Evolutionary conservation across 345 rosid species (phyloP), one percentile per base, ranked within the genome.

Genomic region (Populus euphratica): DNA sequence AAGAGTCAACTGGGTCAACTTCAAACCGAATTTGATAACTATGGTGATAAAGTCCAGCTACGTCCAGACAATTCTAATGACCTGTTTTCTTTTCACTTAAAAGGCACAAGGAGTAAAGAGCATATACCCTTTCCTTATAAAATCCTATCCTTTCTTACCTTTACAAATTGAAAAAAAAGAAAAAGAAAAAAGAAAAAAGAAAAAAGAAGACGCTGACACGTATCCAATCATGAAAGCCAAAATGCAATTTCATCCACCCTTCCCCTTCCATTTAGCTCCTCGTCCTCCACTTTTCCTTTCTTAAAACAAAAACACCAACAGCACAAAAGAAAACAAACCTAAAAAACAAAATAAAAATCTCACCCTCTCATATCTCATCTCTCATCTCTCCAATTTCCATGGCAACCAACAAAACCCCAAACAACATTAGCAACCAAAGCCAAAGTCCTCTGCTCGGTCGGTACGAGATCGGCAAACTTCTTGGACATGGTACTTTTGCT

Each of bases 401-500:
- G 80, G 70, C 76, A 6, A 12, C 75, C 49, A 56, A 33, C 73
- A 69, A 76, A 38, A 61, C 20, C 16, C 27, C 59, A 20, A 6
- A 23, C 69, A 70, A n/a, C 11, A 27, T 3, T 13, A 77, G 18
- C 5, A 59, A 3, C 64, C 64, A 59, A 4, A 59, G 29, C 43
- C 82, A 79, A 69, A 35, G 66, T 12, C 78, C 75, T 23, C 78
- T 79, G 21, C 69, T 79, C 1, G 82, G 78, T 31, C 74, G 82
- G 50, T 79, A 79, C 67, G 82, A 79, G 78, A 69, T 79, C 54
- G 82, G 82, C 5, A 79, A 74, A 44, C 78, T 79, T 35, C 78
- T 79, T 13, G 82, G 82, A 36, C 82, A 79, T 20, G 82, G 82
- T 13, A 74, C 82, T 25, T 79, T 79, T 16, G 82, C 82, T 4